phyloP scores from a whole-genome alignment of 352 stramenopile species.

The Pythium myriotylum region DNA sequence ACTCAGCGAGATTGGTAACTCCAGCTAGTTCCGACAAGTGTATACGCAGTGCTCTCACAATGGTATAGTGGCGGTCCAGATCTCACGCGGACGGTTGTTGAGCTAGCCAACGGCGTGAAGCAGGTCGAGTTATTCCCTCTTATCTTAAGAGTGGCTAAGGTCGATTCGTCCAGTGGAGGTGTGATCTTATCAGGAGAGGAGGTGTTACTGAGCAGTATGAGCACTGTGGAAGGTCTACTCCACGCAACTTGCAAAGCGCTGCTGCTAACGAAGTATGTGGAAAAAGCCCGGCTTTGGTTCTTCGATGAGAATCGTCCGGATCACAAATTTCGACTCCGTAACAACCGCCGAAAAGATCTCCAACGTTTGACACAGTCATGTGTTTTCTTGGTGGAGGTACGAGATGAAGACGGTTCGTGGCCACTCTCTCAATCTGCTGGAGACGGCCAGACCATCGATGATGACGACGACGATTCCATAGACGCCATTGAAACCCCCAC shows the following conservation, averaged over 20 bases:
- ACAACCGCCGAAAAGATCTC: slow-evolving; percentile 48
- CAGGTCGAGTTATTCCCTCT: slow-evolving; percentile 82
- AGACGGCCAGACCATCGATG: slow-evolving; percentile 24
- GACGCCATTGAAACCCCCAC: slow-evolving; percentile 9
- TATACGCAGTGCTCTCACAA: slow-evolving; percentile 64
- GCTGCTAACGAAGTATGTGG: slow-evolving; percentile 66
- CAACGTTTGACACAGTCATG: slow-evolving; percentile 70
- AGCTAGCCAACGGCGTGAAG: slow-evolving; percentile 38
- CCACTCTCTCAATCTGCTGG: slow-evolving; percentile 68
- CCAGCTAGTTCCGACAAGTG: slow-evolving; percentile 68
- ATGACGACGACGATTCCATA: slow-evolving; percentile 28
- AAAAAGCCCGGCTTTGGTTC: slow-evolving; percentile 81
- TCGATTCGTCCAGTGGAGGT: slow-evolving; percentile 65
- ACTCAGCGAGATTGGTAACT: neutral
- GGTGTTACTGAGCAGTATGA: slow-evolving; percentile 66
- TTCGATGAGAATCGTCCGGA: slow-evolving; percentile 75
- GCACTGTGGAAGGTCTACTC: slow-evolving; percentile 58
- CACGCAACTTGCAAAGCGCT: slow-evolving; percentile 76
- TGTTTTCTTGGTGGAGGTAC: slow-evolving; percentile 81
- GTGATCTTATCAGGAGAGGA: slow-evolving; percentile 84
- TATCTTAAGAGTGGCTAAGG: slow-evolving; percentile 73
- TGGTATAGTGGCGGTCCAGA: slow-evolving; percentile 85
- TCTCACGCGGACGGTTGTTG: slow-evolving; percentile 56
- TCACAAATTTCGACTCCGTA: slow-evolving; percentile 65
- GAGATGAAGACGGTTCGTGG: slow-evolving; percentile 87